These are phyloP conservation scores for Staphylotrichum tortipilum DNA, from an alignment of 495 filamentous ascomycete species.

Conservation along the genomic window DNA sequence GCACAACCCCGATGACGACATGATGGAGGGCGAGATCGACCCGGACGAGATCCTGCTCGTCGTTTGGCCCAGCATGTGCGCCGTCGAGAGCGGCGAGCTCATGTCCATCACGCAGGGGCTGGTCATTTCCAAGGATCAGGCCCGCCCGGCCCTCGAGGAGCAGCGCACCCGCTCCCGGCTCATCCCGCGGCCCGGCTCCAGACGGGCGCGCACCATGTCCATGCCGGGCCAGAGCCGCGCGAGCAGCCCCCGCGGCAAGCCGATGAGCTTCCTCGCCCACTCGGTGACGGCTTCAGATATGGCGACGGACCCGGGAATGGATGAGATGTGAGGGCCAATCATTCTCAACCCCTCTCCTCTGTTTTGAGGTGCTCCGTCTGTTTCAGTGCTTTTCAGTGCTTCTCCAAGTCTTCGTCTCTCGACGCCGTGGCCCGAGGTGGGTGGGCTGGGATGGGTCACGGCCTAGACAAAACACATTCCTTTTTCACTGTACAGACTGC, in stretches of 20 bases:
- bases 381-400: not conserved
- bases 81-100: slow-evolving; percentile 28
- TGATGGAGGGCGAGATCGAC: slow-evolving; percentile 23
- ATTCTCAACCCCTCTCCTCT: too few relatives aligned
- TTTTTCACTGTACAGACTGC: slow-evolving; percentile 4
- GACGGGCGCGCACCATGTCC: slow-evolving; percentile 24
- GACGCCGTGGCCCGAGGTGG: slow-evolving; percentile 3
- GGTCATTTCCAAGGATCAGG: slow-evolving; percentile 33
- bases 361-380: not conserved
- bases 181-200: slow-evolving; percentile 17
- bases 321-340: not conserved
- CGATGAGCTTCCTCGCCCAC: slow-evolving; percentile 14
- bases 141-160: slow-evolving; percentile 27
- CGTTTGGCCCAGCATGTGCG: slow-evolving; percentile 33
- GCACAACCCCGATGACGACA: not conserved
- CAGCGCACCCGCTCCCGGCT: slow-evolving; percentile 14
- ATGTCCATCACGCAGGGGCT: slow-evolving; percentile 30
- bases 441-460: slow-evolving; percentile 3
- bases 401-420: too few relatives aligned
- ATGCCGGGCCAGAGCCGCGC: slow-evolving; percentile 20
- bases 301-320: not conserved
- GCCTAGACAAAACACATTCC: slow-evolving; percentile 1
- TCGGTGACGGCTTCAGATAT: slow-evolving; percentile 21
- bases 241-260: slow-evolving; percentile 10
- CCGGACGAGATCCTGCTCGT: slow-evolving; percentile 31